Evolutionary conservation across 768 basidiomycete species (phyloP).

Genomic region (Lanmaoa pseudosensibilis): DNA sequence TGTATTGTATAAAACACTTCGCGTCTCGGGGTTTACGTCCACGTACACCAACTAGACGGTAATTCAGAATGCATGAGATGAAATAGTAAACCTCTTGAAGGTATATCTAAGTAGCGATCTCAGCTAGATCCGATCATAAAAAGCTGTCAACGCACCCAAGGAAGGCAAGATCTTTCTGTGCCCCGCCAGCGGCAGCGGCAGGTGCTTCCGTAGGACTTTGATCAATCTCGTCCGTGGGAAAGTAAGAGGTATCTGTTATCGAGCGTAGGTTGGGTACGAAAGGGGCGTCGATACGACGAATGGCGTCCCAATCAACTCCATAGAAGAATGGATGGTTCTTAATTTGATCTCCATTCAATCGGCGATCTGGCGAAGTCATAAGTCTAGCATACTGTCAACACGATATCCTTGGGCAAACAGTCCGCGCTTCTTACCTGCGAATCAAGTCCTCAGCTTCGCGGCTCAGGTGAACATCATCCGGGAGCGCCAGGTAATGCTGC

Average conservation of each 20-base stretch:
- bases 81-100: slow-evolving; percentile 73
- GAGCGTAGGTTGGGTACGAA: slow-evolving; percentile 95
- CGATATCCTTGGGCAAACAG: neutral
- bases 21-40: neutral
- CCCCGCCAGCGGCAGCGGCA: slow-evolving; percentile 37
- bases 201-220: slow-evolving; percentile 57
- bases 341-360: slow-evolving; percentile 81
- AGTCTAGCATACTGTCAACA: slow-evolving; percentile 47
- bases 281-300: slow-evolving; percentile 89
- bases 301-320: slow-evolving; percentile 90
- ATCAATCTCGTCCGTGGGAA: slow-evolving; percentile 92
- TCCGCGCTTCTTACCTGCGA: slow-evolving; percentile 52
- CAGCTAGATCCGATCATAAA: neutral
- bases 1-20: neutral
- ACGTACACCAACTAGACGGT: neutral
- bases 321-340: slow-evolving; percentile 92
- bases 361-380: slow-evolving; percentile 79
- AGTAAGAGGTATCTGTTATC: slow-evolving; percentile 97
- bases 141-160: slow-evolving; percentile 47
- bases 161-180: slow-evolving; percentile 64
- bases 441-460: slow-evolving; percentile 90
- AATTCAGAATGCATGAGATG: slow-evolving; percentile 52
- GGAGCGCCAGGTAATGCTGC: slow-evolving; percentile 82
- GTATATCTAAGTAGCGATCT: slow-evolving; percentile 54
- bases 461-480: slow-evolving; percentile 92